Evolutionary conservation across 305 asterid species (phyloP), one percentile per base, ranked within the genome.

Genomic region (Lippia alba): DNA sequence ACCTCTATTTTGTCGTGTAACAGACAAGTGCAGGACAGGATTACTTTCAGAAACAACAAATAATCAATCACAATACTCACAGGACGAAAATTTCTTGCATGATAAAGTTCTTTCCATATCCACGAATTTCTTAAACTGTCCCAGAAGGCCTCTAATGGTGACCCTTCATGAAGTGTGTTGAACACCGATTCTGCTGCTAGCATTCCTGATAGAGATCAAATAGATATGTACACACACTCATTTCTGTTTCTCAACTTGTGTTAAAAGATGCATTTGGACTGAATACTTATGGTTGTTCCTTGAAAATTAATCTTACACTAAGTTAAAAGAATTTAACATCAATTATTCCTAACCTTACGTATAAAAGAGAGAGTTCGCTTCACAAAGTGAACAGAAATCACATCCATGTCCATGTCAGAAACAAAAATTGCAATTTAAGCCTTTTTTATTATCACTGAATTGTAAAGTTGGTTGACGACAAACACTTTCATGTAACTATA

Each of bases 131-230:
- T 84, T 78, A 94, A 78, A 56, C 80, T 85, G 78, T 86, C 91
- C 99, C 99, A 94, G 77, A 85, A 89, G 74, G 74, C 64, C 72
- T 89, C 96, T 77, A 88, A 70, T 57, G 82, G 53, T 45, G 89
- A 70, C 11, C 91, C 96, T 70, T 83, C 85, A 50, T 78, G 88
- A 55, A 94, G 85, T 66, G 83, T 53, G 63, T 61, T 61, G 73
- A 89, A 94, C 61, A 85, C 95, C 74, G 97, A 89, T 88, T 91
- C 99, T 44, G 97, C 99, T 12, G 95, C 99, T 67, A 94, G 76
- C 93, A 94, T 94, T 68, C 97, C 99, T 94, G 84, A 45, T 32
- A 64, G 57, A 74, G 34, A 45, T 55, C 11, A 60, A 69, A 70
- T 33, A 66, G 34, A 55, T 36, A 60, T 51, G 66, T 14, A 4